Base-by-base conservation (phyloP, 1,284 basidiomycete species). In the Irpex sp. region DNA sequence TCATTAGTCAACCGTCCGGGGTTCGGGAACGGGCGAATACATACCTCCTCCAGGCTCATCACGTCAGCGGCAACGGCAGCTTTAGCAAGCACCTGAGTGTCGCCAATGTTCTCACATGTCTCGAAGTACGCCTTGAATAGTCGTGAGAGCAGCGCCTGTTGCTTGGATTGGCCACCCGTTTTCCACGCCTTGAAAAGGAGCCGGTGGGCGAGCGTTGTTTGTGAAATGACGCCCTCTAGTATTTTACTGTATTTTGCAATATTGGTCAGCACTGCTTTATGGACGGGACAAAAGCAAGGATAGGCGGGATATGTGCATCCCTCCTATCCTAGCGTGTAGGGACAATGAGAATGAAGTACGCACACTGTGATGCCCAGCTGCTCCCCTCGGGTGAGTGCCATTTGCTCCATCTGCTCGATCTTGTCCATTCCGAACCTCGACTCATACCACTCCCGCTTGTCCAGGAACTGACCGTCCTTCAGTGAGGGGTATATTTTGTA, bases 51-150 rank as follows among this genome's bases (percentile, higher is more conserved):
- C 69, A 81, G 84, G 49, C 79, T 76, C 84, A 93, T 86, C 59
- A 91, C 72, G 1, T 83, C 85, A 15, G 78, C 75, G 37, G 78
- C 76, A 63, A 84, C 85, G 9, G 90, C 90, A 19, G 84, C 73
- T 21, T 86, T 81, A 2, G 86, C 83, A 36, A 94, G 82, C 39
- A 88, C 78, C 35, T 82, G 73, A 57, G 79, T 68, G 65, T 86
- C 83, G 2, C 81, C 81, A 62, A 92, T 85, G 68, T 93, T 90
- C 70, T 84, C 81, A 50, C 79, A 81, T 15, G 86, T 81, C 67
- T 88, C 84, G 68, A 89, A 83, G 71, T 85, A 85, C 1, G 84
- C 86, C 60, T 86, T 82, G 78, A 92, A 93, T 5, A 93, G 71
- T 35, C 79, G 77, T 36, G 81, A 79, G 53, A 90, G 77, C 15